Conservation (phyloP, 148 eudicot species). For the Chenopodium berlandieri region DNA sequence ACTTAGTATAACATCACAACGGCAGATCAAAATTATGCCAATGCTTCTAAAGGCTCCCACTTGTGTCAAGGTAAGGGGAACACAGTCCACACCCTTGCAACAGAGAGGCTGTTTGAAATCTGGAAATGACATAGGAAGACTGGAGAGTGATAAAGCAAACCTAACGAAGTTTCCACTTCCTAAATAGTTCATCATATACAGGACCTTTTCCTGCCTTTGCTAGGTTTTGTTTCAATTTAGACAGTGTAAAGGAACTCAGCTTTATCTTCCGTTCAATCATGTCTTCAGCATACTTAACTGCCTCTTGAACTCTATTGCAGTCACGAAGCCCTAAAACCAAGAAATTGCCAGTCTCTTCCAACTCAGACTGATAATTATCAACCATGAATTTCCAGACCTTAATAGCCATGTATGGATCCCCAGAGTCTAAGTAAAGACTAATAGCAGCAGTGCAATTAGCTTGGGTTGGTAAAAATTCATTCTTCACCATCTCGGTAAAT, state of each 20-base stretch:
- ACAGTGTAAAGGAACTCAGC: conserved; percentile 50
- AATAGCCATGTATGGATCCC: conserved; percentile 64
- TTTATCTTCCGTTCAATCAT: conserved; percentile 73
- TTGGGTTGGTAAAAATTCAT: conserved; percentile 61
- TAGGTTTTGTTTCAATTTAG: conserved; percentile 62
- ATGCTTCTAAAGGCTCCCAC: neutral
- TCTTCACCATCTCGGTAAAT: conserved; percentile 74
- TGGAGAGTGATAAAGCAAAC: neutral
- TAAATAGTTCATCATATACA: conserved; percentile 55
- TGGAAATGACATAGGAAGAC: neutral
- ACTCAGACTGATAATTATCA: conserved; percentile 46
- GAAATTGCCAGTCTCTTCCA: conserved; percentile 74
- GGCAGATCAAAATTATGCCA: neutral
- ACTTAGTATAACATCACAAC: neutral
- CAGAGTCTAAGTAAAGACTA: conserved; percentile 41
- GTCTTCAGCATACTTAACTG: conserved; percentile 80
- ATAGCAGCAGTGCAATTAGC: conserved; percentile 53
- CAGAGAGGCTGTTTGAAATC: neutral
- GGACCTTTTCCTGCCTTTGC: conserved; percentile 46
- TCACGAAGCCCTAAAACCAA: conserved; percentile 62
- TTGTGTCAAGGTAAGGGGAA: neutral
- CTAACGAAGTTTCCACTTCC: conserved; percentile 47
- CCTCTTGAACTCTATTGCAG: conserved; percentile 62
- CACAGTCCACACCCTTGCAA: neutral
- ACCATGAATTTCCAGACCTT: conserved; percentile 76